A percentile compares a stretch with the other conserved stretches of the same genome.
Evolutionary conservation across 805 yeast species (phyloP).

Genomic region (Cyberlindnera saturnus): DNA sequence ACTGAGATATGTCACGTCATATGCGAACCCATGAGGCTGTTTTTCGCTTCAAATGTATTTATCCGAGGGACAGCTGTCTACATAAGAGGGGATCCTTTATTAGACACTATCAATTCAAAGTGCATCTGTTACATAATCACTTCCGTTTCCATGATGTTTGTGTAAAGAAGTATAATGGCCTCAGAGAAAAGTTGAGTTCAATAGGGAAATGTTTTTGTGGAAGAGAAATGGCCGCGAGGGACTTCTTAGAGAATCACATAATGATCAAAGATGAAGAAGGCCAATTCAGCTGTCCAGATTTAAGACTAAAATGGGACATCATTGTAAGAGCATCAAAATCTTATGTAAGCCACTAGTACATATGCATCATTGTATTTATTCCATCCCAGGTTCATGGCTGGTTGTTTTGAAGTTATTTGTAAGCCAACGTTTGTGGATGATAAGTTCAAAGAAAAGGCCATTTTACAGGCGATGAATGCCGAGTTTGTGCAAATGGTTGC

Average conservation of each 20-base stretch:
- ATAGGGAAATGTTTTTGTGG: slow-evolving; percentile 55
- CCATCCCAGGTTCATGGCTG: too few species aligned
- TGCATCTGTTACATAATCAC: slow-evolving; percentile 56
- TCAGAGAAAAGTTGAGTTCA: slow-evolving; percentile 44
- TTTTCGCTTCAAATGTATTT: slow-evolving; percentile 52
- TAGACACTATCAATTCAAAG: slow-evolving; percentile 62
- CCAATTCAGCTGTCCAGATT: slow-evolving; percentile 4
- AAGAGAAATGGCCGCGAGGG: slow-evolving; percentile 37
- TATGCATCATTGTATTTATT: too few species aligned
- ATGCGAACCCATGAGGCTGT: slow-evolving; percentile 53
- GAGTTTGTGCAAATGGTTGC: too few species aligned
- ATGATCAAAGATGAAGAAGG: slow-evolving; percentile 20
- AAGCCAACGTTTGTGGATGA: too few species aligned
- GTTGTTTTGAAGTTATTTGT: too few species aligned
- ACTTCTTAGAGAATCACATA: slow-evolving; percentile 53
- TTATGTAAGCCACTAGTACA: too few species aligned
- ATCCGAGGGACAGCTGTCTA: slow-evolving; percentile 45
- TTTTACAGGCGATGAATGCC: too few species aligned
- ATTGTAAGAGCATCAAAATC: neutral
- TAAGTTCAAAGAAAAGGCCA: too few species aligned
- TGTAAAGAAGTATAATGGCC: slow-evolving; percentile 32
- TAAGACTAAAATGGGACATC: slow-evolving; percentile 4
- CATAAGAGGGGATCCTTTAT: slow-evolving; percentile 60
- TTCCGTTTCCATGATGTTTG: slow-evolving; percentile 44
- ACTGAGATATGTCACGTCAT: slow-evolving; percentile 58